A percentile compares a stretch with the other conserved stretches of the same genome.
phyloP scores from a whole-genome alignment of 2,329 filamentous ascomycete species.

The Paraconiothyrium sp. region DNA sequence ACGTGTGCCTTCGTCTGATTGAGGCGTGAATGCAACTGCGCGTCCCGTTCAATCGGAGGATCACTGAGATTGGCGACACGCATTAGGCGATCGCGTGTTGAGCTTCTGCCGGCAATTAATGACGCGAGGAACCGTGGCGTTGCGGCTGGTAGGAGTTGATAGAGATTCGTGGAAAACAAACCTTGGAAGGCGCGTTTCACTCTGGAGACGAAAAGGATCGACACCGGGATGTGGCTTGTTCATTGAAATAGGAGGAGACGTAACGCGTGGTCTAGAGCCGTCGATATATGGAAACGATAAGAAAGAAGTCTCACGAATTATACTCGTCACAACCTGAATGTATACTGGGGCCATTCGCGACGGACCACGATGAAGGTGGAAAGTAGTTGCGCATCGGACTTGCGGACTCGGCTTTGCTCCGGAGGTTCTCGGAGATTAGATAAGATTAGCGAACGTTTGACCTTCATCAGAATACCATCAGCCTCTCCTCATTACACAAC shows the following conservation, averaged over 20 bases:
- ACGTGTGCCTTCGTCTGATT: not conserved
- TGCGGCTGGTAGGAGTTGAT: not conserved
- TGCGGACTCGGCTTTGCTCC: too few relatives aligned
- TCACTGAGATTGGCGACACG: not conserved
- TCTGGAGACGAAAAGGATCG: slow-evolving; percentile 19
- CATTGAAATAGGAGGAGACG: not conserved
- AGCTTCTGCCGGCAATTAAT: not conserved
- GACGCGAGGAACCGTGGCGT: not conserved
- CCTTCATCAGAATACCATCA: too few relatives aligned
- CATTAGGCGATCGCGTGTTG: not conserved
- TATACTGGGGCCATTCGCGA: too few relatives aligned
- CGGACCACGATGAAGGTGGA: too few relatives aligned
- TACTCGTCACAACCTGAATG: too few relatives aligned
- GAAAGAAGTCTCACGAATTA: too few relatives aligned
- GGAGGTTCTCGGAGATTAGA: too few relatives aligned
- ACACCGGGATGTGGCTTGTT: slow-evolving; percentile 19
- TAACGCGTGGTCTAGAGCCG: not conserved
- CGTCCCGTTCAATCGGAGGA: not conserved
- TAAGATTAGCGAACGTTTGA: too few relatives aligned
- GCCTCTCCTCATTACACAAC: too few relatives aligned
- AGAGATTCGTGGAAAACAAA: slow-evolving; percentile 16
- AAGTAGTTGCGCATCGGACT: too few relatives aligned
- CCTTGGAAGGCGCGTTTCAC: slow-evolving; percentile 16
- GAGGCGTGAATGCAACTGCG: not conserved
- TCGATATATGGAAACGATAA: not conserved